A percentile compares a stretch with the other conserved stretches of the same genome.
Conservation (phyloP, 345 rosid species). For the Boechera stricta region DNA sequence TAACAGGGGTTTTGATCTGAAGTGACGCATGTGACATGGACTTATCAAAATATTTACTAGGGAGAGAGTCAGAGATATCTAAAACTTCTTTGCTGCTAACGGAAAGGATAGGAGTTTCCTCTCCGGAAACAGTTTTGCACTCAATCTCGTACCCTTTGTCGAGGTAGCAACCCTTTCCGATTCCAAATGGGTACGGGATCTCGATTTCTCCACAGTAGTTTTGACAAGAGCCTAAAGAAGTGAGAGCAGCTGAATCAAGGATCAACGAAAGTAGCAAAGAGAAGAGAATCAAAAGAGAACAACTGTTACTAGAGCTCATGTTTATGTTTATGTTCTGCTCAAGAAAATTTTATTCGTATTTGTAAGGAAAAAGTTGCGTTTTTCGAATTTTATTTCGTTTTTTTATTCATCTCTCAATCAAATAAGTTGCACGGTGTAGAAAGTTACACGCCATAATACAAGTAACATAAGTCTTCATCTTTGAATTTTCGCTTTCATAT, state of each 20-base stretch:
- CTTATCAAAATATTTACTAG: too few species aligned
- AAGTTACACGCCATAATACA: background rate
- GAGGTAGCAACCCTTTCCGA: background rate
- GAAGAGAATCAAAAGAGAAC: slow-evolving; percentile 1
- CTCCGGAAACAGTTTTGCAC: background rate
- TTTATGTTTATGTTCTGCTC: background rate
- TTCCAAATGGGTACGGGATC: background rate
- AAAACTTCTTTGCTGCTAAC: background rate
- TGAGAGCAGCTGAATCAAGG: background rate
- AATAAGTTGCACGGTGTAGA: background rate
- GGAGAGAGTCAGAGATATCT: background rate
- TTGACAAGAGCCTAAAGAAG: background rate
- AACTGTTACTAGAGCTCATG: background rate
- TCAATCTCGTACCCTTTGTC: background rate
- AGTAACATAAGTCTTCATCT: background rate
- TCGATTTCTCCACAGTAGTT: background rate
- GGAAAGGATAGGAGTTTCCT: background rate
- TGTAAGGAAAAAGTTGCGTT: background rate
- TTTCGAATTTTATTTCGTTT: too few species aligned
- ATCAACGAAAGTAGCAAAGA: background rate
- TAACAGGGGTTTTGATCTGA: background rate
- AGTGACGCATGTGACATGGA: background rate
- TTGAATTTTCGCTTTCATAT: too few species aligned
- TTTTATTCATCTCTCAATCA: background rate
- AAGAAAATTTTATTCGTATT: too few species aligned